These are phyloP conservation scores for Vitis vinifera DNA, from an alignment of 164 flowering plant genomes.

Conservation along the genomic window ASM3070453v1 NC_081821.1:9050001-9050500, in stretches of 20 bases:
- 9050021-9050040: not conserved
- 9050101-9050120: not conserved
- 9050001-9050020: not conserved
- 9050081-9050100: not conserved
- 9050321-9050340: slow-evolving; percentile 84
- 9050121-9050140: not conserved
- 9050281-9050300: slow-evolving; percentile 80
- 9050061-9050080: not conserved
- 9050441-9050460: too few species aligned
- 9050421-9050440: too few species aligned
- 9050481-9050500: too few species aligned
- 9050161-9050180: not conserved
- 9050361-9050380: not conserved
- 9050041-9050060: not conserved
- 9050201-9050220: slow-evolving; percentile 1
- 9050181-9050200: not conserved
- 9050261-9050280: slow-evolving; percentile 68
- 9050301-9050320: slow-evolving; percentile 79
- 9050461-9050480: too few species aligned
- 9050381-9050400: not conserved
- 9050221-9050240: slow-evolving; percentile 64
- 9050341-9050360: slow-evolving; percentile 6
- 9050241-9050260: slow-evolving; percentile 65
- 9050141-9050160: not conserved
- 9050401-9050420: not conserved